These are phyloP conservation scores for Rehmannia glutinosa DNA, from an alignment of 257 asterid species.

Conservation along the genomic window DNA sequence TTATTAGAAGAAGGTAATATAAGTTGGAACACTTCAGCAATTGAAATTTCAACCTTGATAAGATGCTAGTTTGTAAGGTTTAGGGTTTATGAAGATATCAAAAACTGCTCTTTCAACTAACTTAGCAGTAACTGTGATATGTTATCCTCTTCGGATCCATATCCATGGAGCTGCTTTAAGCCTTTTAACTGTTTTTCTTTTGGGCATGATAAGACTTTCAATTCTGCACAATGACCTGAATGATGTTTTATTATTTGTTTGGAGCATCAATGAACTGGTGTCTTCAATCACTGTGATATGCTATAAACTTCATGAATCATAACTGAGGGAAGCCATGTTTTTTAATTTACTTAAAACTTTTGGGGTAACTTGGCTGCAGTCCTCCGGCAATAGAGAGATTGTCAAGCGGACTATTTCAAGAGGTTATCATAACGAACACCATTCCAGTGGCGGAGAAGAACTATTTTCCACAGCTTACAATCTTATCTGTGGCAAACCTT, in stretches of 20 bases:
- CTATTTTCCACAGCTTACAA: constrained; percentile 88
- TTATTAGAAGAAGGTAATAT: neutral
- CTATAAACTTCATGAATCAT: constrained; percentile 15
- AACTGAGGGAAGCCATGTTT: constrained; percentile 1
- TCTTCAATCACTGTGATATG: too few relatives aligned
- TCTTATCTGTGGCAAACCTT: constrained; percentile 87
- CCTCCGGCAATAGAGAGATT: constrained; percentile 94
- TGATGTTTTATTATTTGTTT: neutral
- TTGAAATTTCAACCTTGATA: neutral
- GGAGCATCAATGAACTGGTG: neutral
- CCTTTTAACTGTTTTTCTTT: too few relatives aligned
- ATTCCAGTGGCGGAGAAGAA: constrained; percentile 82
- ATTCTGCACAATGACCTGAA: neutral
- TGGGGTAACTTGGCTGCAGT: constrained; percentile 40
- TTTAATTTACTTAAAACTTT: neutral
- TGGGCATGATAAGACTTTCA: too few relatives aligned
- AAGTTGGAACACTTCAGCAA: neutral
- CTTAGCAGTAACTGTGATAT: neutral
- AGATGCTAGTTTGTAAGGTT: neutral
- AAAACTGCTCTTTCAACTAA: neutral
- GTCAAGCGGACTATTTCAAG: constrained; percentile 91
- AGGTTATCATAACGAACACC: constrained; percentile 90
- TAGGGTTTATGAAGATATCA: neutral
- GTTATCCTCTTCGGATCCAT: neutral
- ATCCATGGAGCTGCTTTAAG: too few relatives aligned